Evolutionary conservation across 257 asterid species (phyloP), one percentile per base, ranked within the genome.

Genomic region (Solanum bulbocastanum): DNA sequence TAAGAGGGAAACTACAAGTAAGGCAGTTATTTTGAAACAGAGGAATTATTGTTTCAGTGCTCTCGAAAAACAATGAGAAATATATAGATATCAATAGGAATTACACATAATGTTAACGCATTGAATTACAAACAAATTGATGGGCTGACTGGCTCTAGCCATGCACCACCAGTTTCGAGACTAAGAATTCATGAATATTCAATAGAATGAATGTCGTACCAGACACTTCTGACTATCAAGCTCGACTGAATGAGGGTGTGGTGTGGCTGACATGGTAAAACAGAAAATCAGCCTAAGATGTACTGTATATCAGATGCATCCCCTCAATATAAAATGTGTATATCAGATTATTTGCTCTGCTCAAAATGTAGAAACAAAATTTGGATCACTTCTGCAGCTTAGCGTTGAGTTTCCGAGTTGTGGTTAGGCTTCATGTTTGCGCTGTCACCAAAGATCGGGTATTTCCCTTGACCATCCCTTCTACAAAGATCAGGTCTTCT

Each of bases 401-500:
- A 82, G 69, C 42, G 92, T 74, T 86, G 87, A 93, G 85, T 86
- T 90, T 83, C 83, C 74, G 65, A 83, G 85, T 36, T 82, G 74
- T 46, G 89, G 89, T 52, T 87, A 86, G 89, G 89, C 71, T 76
- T 86, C 84, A 83, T 83, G 74, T 25, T 86, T 7, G 88, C 20
- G 69, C 83, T 81, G 83, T 87, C 8, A 89, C 88, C 82, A 82
- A 89, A 93, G 25, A 87, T 35, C 32, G 90, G 91, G 84, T 87
- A 87, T 88, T 79, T 92, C 87, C 91, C 92, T 86, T 79, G 92
- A 75, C 87, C 86, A 39, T 87, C 87, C 69, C 69, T 32, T 83
- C 83, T 88, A 85, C 85, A 87, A 58, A 56, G 88, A 79, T 88
- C 92, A 32, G 87, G 90, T 44, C 91, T 90, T 79, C 92, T 88